phyloP scores from a whole-genome alignment of 129 eudicot genomes.

The Pulicaria dysenterica region DNA sequence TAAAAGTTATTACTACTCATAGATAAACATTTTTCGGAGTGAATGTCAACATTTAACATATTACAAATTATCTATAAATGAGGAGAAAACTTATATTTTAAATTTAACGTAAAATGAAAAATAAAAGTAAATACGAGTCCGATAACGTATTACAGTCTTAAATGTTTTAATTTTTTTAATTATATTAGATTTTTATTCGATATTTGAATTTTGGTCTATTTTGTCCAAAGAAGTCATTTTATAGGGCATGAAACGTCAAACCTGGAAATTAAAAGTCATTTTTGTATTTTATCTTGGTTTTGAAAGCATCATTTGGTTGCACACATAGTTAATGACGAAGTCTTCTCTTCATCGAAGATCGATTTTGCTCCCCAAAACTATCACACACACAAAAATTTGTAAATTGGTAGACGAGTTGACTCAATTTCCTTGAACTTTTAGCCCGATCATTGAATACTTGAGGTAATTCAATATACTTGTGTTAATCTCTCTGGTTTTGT shows the following conservation, averaged over 20 bases:
- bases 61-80: too few species aligned
- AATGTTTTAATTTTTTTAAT: too few species aligned
- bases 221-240: background rate
- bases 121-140: too few species aligned
- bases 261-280: background rate
- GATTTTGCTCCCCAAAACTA: background rate
- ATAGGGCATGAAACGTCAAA: conserved; percentile 26
- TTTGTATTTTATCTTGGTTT: conserved; percentile 3
- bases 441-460: conserved; percentile 8
- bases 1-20: too few species aligned
- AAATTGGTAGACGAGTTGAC: conserved; percentile 32
- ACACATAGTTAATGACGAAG: conserved; percentile 27
- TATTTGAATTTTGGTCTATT: background rate
- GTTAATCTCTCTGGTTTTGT: background rate
- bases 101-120: too few species aligned
- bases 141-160: too few species aligned
- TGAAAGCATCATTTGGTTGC: conserved; percentile 18
- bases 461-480: conserved; percentile 27
- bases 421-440: conserved; percentile 14
- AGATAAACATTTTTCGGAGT: too few species aligned
- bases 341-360: conserved; percentile 28
- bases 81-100: too few species aligned
- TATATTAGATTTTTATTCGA: background rate
- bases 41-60: too few species aligned
- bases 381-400: background rate